phyloP scores from a whole-genome alignment of 352 stramenopile genomes.

The Phytophthora hybrid region DNA sequence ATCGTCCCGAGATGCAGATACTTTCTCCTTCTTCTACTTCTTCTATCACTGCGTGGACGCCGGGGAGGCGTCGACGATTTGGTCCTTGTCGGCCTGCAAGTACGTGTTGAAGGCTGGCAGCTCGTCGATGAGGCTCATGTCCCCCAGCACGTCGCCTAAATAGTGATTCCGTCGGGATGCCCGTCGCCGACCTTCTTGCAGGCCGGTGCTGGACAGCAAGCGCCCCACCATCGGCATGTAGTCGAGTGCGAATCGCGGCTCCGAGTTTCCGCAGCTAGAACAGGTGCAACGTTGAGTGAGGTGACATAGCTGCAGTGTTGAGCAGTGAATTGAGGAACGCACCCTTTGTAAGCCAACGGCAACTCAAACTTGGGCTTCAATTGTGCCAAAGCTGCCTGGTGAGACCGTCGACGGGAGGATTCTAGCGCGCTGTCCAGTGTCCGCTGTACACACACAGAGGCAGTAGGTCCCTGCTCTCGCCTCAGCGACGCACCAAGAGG shows the following conservation, averaged over 20 bases:
- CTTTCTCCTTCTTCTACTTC: background rate
- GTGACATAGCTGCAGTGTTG: constrained; percentile 11
- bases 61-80: constrained; percentile 65
- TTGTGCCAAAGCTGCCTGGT: constrained; percentile 35
- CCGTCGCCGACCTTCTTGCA: constrained; percentile 69
- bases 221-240: constrained; percentile 77
- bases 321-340: constrained; percentile 11
- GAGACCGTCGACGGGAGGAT: constrained; percentile 25
- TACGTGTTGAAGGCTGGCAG: constrained; percentile 61
- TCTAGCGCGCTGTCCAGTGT: constrained; percentile 44
- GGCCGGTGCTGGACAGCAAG: constrained; percentile 54
- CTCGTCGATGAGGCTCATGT: constrained; percentile 76
- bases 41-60: constrained; percentile 37
- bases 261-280: constrained; percentile 47
- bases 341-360: constrained; percentile 54
- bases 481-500: constrained; percentile 27
- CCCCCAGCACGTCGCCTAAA: constrained; percentile 73
- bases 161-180: constrained; percentile 80
- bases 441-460: constrained; percentile 41
- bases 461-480: constrained; percentile 23
- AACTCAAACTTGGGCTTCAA: constrained; percentile 67
- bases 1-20: constrained; percentile 14
- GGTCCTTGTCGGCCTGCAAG: constrained; percentile 43
- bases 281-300: constrained; percentile 19
- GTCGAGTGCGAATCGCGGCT: constrained; percentile 61